Evolutionary conservation across 176 grass and related monocot genomes (phyloP).

Genomic region (Triticum monococcum): DNA sequence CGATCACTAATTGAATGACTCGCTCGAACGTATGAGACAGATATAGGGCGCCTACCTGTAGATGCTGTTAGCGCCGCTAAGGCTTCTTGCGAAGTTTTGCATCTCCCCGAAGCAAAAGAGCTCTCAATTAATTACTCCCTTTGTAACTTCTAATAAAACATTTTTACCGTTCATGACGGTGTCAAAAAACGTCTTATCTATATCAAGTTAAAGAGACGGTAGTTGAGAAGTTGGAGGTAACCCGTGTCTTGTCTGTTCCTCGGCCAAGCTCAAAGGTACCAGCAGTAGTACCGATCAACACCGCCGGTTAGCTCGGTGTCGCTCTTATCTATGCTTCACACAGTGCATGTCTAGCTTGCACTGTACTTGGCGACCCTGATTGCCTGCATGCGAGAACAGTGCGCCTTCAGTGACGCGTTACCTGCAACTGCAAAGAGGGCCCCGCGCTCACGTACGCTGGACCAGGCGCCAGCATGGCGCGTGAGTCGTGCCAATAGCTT

Average conservation of each 20-base stretch:
- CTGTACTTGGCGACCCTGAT: constrained; percentile 13
- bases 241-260: background rate
- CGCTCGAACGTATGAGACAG: no score
- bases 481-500: background rate
- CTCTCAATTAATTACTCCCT: background rate
- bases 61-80: background rate
- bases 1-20: no score
- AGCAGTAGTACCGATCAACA: background rate
- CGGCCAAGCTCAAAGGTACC: background rate
- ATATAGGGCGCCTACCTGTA: no score
- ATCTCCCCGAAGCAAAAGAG: no score
- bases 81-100: background rate
- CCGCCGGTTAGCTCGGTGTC: background rate
- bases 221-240: background rate
- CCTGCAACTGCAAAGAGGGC: background rate
- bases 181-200: background rate
- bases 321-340: background rate
- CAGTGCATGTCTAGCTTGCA: constrained; percentile 26
- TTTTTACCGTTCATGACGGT: no score
- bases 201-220: no score
- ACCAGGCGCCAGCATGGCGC: background rate
- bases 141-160: no score
- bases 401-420: background rate
- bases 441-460: no score
- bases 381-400: constrained; percentile 17